Base-by-base conservation (phyloP, 768 basidiomycete genomes). In the Floccularia luteovirens region DNA sequence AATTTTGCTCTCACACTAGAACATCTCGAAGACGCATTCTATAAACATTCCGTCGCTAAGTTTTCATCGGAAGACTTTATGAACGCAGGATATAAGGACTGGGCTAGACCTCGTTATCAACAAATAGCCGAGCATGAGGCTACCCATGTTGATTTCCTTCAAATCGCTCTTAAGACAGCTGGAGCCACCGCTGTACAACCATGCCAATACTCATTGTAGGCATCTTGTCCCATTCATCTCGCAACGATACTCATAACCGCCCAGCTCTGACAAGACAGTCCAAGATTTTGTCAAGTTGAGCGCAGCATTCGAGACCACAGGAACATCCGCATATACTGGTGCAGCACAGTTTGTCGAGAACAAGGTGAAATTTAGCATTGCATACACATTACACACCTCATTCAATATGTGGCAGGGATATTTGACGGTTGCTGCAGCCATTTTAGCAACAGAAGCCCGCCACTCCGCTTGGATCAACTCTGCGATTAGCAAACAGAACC, bases 161-260 rank as follows among this genome's bases (percentile, higher is more conserved):
- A 72, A 5, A 69, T 70, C 1, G 60, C 58, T 20, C 55, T 62
- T 4, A n/a, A n/a, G n/a, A n/a, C n/a, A n/a, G n/a, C n/a, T n/a
- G 63, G 61, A 0, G 54, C 43, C 1, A 43, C 51, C 22, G 68
- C 74, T 6, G 62, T 71, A 10, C 41, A 69, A 49, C 61, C 74
- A 2, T 86, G 83, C 63, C 56, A 64, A n/a, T 86, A 86, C 56
- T 49, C 49, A 31, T 81, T 84, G 76, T 77, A 43, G 34, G 72
- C 16, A 8, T 59, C 1, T 12, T 28, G 14, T 14, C 4, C 25
- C 4, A 6, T 25, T 27, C 42, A 41, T 20, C 33, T 13, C 31
- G 14, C 21, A 31, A 4, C 28, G 2, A 35, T 38, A 37, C 5
- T 16, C 31, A 19, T 30, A 40, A 35, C 23, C 12, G 17, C 43